Evolutionary conservation across 2,329 filamentous ascomycete genomes (phyloP).

Genomic region (Colletotrichum lentis): DNA sequence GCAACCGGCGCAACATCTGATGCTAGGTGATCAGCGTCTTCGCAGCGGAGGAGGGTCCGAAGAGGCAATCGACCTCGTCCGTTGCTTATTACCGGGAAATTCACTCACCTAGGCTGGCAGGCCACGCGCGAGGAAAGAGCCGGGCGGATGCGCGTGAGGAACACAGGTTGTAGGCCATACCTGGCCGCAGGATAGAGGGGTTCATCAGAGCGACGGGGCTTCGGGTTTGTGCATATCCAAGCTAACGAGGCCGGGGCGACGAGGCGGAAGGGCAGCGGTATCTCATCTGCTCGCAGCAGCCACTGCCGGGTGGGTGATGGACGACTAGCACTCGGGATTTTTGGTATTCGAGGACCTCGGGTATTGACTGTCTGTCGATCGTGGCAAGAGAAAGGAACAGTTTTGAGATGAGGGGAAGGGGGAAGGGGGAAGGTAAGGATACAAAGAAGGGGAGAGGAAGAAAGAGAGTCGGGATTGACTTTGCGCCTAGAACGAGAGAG

Average conservation of each 20-base stretch:
- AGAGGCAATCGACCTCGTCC: slow-evolving; percentile 6
- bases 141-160: slow-evolving; percentile 23
- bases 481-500: slow-evolving; percentile 26
- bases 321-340: neutral
- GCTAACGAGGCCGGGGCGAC: slow-evolving; percentile 31
- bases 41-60: neutral
- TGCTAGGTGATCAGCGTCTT: slow-evolving; percentile 14
- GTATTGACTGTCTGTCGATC: neutral
- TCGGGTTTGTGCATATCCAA: slow-evolving; percentile 11
- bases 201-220: slow-evolving; percentile 32
- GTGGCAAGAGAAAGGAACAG: neutral
- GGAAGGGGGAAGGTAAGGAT: neutral
- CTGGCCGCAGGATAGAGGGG: slow-evolving; percentile 33
- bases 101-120: slow-evolving; percentile 24
- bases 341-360: neutral
- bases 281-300: slow-evolving; percentile 27
- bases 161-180: slow-evolving; percentile 29
- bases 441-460: slow-evolving; percentile 6
- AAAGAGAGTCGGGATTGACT: slow-evolving; percentile 36
- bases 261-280: slow-evolving; percentile 15
- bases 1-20: slow-evolving; percentile 18
- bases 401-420: neutral
- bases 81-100: neutral
- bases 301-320: slow-evolving; percentile 20
- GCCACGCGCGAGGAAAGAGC: slow-evolving; percentile 28